These are phyloP conservation scores for Yarrowia sp. DNA, from an alignment of 805 yeast species.

Conservation along the genomic window DNA sequence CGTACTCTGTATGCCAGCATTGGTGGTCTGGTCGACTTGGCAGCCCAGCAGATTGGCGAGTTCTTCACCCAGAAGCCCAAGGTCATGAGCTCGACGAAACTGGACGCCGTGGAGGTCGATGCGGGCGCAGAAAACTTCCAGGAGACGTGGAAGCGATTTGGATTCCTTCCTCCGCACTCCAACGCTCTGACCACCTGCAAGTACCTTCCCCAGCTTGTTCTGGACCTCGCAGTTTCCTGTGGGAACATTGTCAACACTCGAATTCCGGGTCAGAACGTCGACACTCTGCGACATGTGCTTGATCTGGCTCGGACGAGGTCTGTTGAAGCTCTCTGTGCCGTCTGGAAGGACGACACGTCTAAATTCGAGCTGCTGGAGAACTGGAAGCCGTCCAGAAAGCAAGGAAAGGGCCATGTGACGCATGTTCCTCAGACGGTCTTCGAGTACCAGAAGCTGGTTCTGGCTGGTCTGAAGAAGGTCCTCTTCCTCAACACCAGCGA, in stretches of 20 bases:
- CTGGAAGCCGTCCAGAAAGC: conserved; percentile 36
- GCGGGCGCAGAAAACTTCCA: not conserved
- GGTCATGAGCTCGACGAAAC: not conserved
- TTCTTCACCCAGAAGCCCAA: conserved; percentile 32
- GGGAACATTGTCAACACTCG: conserved; percentile 47
- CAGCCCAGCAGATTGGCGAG: conserved; percentile 35
- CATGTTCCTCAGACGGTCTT: conserved; percentile 40
- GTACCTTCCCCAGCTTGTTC: conserved; percentile 50
- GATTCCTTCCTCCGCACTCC: conserved; percentile 63
- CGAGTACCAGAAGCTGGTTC: conserved; percentile 43
- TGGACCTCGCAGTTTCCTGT: conserved; percentile 44
- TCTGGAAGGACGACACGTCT: conserved; percentile 53
- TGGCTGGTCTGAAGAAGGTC: conserved; percentile 36
- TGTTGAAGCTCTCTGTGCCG: conserved; percentile 48
- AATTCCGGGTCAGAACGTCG: conserved; percentile 43
- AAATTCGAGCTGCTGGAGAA: conserved; percentile 43
- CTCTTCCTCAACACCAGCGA: conserved; percentile 28
- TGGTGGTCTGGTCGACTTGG: conserved; percentile 42
- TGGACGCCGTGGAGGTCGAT: not conserved
- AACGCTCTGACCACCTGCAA: conserved; percentile 60
- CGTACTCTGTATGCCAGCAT: conserved; percentile 41
- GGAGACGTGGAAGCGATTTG: conserved; percentile 40
- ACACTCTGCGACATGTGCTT: conserved; percentile 42
- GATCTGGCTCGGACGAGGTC: conserved; percentile 45
- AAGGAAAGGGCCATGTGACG: conserved; percentile 30